Evolutionary conservation across 495 filamentous ascomycete species (phyloP).

Genomic region (Barbatosphaeria neglecta): DNA sequence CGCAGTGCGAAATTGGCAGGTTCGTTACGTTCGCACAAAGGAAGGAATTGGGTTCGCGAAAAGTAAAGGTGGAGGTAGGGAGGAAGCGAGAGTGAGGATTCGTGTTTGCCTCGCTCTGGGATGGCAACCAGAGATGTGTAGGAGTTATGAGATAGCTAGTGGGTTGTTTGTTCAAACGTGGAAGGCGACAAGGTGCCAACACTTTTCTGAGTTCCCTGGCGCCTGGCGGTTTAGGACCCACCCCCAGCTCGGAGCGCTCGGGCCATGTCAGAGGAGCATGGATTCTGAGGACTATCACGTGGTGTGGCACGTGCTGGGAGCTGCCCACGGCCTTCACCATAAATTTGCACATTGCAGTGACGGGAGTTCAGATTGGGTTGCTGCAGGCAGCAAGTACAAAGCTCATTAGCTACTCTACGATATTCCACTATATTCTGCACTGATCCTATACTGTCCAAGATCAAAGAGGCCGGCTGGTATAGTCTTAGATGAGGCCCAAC

Average conservation of each 20-base stretch:
- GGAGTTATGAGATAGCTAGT: background rate
- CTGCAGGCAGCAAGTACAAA: too few species aligned
- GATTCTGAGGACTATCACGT: background rate
- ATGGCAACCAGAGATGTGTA: background rate
- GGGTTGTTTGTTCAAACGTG: background rate
- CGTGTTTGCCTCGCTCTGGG: background rate
- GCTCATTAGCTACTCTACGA: too few species aligned
- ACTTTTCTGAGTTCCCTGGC: slow-evolving; percentile 1
- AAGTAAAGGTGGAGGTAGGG: slow-evolving; percentile 1
- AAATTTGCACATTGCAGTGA: too few species aligned
- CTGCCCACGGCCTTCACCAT: too few species aligned
- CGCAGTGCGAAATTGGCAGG: background rate
- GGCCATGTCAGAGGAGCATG: background rate
- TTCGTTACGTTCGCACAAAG: too few species aligned
- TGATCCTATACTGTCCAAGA: too few species aligned
- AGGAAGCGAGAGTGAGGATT: background rate
- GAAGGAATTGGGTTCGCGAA: too few species aligned
- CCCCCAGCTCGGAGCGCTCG: background rate
- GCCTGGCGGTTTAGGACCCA: background rate
- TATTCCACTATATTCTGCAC: too few species aligned
- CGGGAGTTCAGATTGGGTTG: too few species aligned
- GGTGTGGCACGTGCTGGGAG: too few species aligned
- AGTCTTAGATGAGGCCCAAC: too few species aligned
- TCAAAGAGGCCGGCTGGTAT: too few species aligned
- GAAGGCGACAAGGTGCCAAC: background rate